Conservation (phyloP, 306 rosid species). For the Ochetophila trinervis region DNA sequence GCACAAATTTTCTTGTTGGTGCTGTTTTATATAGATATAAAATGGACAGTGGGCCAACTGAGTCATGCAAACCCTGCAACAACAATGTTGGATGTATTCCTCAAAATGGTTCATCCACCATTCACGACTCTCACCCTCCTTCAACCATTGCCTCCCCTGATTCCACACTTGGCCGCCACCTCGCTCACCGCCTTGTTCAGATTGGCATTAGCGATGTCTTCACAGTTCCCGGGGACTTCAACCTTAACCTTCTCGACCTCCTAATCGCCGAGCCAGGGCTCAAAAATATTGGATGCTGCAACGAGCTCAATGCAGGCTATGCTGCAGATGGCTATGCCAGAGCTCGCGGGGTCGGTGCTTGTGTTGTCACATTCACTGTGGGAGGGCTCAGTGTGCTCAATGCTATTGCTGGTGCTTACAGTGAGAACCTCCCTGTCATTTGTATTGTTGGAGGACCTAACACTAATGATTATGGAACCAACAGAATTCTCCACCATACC, state of each 20-base stretch:
- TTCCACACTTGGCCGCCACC: conserved; percentile 41
- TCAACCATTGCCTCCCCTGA: conserved; percentile 4
- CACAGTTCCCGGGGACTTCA: conserved; percentile 48
- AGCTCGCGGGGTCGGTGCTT: conserved; percentile 41
- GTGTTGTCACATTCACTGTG: conserved; percentile 46
- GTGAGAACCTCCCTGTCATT: conserved; percentile 48
- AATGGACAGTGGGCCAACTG: conserved; percentile 20
- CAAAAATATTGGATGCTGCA: conserved; percentile 41
- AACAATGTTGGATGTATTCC: conserved; percentile 20
- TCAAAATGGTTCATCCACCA: conserved; percentile 13
- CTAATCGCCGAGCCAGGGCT: conserved; percentile 47
- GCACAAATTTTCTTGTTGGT: too few relatives aligned
- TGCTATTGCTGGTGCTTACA: conserved; percentile 55
- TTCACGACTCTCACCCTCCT: conserved; percentile 22
- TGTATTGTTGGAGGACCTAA: conserved; percentile 52
- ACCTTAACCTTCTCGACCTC: conserved; percentile 43
- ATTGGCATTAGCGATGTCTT: conserved; percentile 39
- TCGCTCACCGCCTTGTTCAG: conserved; percentile 43
- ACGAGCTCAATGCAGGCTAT: conserved; percentile 57
- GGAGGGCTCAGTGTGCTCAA: conserved; percentile 50
- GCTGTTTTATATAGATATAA: conserved; percentile 11
- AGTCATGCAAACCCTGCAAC: conserved; percentile 22
- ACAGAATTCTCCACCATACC: conserved; percentile 48
- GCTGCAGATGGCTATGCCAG: conserved; percentile 46
- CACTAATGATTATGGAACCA: conserved; percentile 45